Base-by-base conservation (phyloP, 2,329 filamentous ascomycete species). In the Paraconiothyrium brasiliense region DNA sequence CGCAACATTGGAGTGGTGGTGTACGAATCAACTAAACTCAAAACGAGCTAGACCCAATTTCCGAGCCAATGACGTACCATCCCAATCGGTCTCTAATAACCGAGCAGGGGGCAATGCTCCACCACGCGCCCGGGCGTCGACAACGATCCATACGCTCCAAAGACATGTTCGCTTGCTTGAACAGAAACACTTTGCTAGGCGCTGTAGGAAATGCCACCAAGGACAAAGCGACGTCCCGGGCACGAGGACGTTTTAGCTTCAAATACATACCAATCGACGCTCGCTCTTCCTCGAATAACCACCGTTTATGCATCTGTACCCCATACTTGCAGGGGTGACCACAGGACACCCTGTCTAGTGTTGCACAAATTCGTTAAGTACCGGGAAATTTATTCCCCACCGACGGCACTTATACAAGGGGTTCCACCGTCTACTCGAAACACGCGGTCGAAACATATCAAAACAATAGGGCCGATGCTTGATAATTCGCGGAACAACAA, bases 361-460 rank as follows among this genome's bases (percentile, higher is more conserved):
- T 34, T n/a, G 46, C 30, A 22, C 32, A 10, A 27, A 37, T 11
- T 24, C 24, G 43, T 24, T 37, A 35, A 56, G 32, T 7, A 39
- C 43, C 50, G 54, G 54, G 30, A 56, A 56, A 56, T 56, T 47
- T 56, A 56, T 56, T 56, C 43, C 54, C 54, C 54, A 56, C 54
- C 51, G 22, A 20, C 51, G 37, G 51, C 51, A 43, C 51, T 43
- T 54, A 35, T 20, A 46, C 39, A n/a, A 55, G 27, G 5, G 10
- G 9, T 14, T 22, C 2, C 30, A 55, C 30, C 37, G 9, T 55
- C 52, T 35, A 55, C 3, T 10, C 30, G 22, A 35, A 56, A 47
- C 54, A 24, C 22, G n/a, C 43, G 43, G 54, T 24, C 24, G 43
- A 47, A 56, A 48, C 43, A 27, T 16, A 22, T 14, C 41, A 37